Percentiles rank a stretch among this genome's conserved stretches.
Evolutionary conservation across 2,329 filamentous ascomycete species (phyloP).

Genomic region (Colletotrichum spinosum): DNA sequence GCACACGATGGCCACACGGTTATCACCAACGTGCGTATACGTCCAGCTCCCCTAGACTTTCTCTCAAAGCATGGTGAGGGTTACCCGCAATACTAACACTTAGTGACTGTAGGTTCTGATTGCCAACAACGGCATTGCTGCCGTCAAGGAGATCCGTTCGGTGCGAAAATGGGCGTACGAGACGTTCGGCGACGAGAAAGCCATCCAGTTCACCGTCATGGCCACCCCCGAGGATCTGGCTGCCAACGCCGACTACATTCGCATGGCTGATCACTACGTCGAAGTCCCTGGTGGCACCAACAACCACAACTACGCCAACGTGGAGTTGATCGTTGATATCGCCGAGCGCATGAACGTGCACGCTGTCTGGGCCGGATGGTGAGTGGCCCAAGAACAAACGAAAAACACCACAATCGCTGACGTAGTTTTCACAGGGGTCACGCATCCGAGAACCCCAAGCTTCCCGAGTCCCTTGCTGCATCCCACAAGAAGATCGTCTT

Average conservation of each 20-base stretch:
- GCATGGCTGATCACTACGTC: slow-evolving; percentile 99
- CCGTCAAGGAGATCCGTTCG: slow-evolving; percentile 98
- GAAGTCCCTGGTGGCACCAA: slow-evolving; percentile 99
- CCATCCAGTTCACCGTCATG: slow-evolving; percentile 99
- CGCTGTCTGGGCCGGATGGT: slow-evolving; percentile 99
- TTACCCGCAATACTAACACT: slow-evolving; percentile 18
- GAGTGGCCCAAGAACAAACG: slow-evolving; percentile 51
- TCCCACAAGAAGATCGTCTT: slow-evolving; percentile 99
- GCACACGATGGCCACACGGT: slow-evolving; percentile 94
- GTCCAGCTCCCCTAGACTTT: neutral
- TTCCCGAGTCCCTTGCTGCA: slow-evolving; percentile 94
- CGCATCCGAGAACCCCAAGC: slow-evolving; percentile 97
- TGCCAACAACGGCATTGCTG: slow-evolving; percentile 99
- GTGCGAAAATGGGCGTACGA: slow-evolving; percentile 99
- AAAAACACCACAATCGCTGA: slow-evolving; percentile 19
- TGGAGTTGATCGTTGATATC: slow-evolving; percentile 98
- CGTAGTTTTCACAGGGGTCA: slow-evolving; percentile 76
- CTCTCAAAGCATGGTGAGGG: neutral
- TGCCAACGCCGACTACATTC: slow-evolving; percentile 98
- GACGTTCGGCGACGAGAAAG: slow-evolving; percentile 97
- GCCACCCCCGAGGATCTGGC: slow-evolving; percentile 97
- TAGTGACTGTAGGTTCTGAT: slow-evolving; percentile 80
- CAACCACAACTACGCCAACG: slow-evolving; percentile 99
- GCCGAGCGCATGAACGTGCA: slow-evolving; percentile 99
- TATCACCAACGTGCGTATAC: slow-evolving; percentile 87